These are phyloP conservation scores for Lablab purpureus DNA, from an alignment of 306 rosid genomes.

Conservation along the genomic window DNA sequence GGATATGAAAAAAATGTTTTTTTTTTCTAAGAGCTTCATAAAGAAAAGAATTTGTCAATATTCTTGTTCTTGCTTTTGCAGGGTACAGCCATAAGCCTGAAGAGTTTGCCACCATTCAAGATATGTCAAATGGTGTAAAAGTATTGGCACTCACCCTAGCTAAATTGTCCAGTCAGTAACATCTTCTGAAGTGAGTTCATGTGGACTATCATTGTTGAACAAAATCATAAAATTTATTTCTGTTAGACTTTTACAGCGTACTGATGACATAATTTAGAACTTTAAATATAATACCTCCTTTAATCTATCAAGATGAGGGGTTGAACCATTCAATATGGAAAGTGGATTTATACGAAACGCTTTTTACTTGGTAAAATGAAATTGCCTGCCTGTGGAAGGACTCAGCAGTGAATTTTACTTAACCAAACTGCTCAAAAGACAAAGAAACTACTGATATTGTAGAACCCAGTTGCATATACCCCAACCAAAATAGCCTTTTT, in stretches of 20 bases:
- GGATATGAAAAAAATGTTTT: background rate
- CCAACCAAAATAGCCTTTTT: background rate
- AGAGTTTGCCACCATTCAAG: constrained; percentile 73
- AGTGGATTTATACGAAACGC: background rate
- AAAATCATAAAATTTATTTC: constrained; percentile 35
- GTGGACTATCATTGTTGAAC: constrained; percentile 28
- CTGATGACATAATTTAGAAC: constrained; percentile 11
- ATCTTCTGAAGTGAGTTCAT: constrained; percentile 41
- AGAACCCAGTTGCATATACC: constrained; percentile 19
- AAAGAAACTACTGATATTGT: constrained; percentile 11
- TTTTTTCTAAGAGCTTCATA: background rate
- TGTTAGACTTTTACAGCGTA: constrained; percentile 39
- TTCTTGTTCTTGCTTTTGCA: constrained; percentile 54
- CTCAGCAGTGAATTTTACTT: constrained; percentile 1
- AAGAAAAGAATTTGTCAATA: background rate
- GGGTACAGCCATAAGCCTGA: constrained; percentile 99
- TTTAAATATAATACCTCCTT: constrained; percentile 18
- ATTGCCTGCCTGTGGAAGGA: background rate
- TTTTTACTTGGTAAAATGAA: background rate
- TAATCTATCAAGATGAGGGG: constrained; percentile 29
- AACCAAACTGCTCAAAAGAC: background rate
- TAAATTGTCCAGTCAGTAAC: constrained; percentile 75
- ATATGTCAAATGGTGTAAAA: constrained; percentile 87
- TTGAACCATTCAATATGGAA: constrained; percentile 16
- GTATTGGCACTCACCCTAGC: constrained; percentile 86